Conservation (phyloP, 345 rosid genomes). For the Garcia nutans region DNA sequence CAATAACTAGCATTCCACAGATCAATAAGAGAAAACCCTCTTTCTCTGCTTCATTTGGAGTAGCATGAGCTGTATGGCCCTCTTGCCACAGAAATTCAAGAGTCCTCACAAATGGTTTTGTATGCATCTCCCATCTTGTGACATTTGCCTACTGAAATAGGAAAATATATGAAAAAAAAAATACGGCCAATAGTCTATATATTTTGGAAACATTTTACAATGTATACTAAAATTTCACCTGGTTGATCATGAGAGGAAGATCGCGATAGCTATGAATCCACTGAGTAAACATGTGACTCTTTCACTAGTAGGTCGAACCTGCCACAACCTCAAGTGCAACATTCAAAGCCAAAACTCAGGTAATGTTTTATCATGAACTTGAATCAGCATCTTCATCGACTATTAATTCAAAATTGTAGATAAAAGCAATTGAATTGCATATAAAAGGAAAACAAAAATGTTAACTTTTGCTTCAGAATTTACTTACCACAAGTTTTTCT, state of each 20-base stretch:
- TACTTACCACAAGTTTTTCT: conserved; percentile 91
- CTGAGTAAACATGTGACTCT: conserved; percentile 95
- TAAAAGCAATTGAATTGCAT: not conserved
- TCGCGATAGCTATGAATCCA: conserved; percentile 96
- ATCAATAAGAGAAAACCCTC: conserved; percentile 52
- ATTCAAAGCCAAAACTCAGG: conserved; percentile 73
- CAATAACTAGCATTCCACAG: conserved; percentile 12
- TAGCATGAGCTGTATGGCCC: conserved; percentile 95
- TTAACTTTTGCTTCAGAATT: conserved; percentile 10
- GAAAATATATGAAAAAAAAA: not conserved
- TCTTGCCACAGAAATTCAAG: conserved; percentile 98
- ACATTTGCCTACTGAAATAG: conserved; percentile 83
- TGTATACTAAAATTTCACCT: conserved; percentile 40
- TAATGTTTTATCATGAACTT: conserved; percentile 29
- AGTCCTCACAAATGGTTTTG: conserved; percentile 92
- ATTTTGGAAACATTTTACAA: not conserved
- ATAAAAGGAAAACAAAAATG: not conserved
- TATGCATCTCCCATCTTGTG: conserved; percentile 95
- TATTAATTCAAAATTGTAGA: not conserved
- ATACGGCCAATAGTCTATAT: not conserved
- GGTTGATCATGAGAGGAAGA: conserved; percentile 93
- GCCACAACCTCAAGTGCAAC: conserved; percentile 80
- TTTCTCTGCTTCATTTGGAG: conserved; percentile 83
- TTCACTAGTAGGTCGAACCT: conserved; percentile 97
- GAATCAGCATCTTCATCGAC: conserved; percentile 15